phyloP scores from a whole-genome alignment of 148 eudicot species.

The Selenicereus undatus region DNA sequence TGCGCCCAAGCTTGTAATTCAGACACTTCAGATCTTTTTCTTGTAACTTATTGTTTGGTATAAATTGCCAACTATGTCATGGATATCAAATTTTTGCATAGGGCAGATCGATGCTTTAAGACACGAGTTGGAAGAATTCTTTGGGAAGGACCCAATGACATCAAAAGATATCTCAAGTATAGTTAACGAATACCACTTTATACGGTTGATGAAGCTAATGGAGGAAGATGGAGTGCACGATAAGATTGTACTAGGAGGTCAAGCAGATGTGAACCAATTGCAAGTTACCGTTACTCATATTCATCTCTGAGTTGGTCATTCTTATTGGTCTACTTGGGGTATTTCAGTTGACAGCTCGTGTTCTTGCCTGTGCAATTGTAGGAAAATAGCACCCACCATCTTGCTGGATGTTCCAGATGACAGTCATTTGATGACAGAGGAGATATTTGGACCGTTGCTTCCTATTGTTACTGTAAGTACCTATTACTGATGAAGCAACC shows the following conservation, averaged over 20 bases:
- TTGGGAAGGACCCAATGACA: constrained; percentile 46
- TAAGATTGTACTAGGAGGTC: constrained; percentile 58
- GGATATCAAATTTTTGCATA: constrained; percentile 8
- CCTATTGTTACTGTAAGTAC: constrained; percentile 65
- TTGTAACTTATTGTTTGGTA: background rate
- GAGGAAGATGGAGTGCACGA: constrained; percentile 46
- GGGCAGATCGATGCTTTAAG: constrained; percentile 48
- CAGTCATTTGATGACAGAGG: constrained; percentile 55
- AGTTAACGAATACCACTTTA: constrained; percentile 47
- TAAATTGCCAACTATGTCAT: background rate
- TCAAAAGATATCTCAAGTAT: constrained; percentile 54
- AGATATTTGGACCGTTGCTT: constrained; percentile 75
- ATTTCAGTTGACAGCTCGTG: background rate
- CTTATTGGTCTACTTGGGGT: background rate
- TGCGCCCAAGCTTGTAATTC: constrained; percentile 54
- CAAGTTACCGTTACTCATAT: constrained; percentile 26
- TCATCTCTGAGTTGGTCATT: background rate
- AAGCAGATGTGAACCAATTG: constrained; percentile 42
- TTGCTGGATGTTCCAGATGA: constrained; percentile 56
- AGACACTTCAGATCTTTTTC: background rate
- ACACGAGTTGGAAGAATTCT: constrained; percentile 37
- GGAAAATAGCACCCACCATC: constrained; percentile 68
- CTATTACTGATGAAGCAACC: background rate
- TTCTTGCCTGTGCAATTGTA: constrained; percentile 17
- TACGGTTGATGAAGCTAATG: constrained; percentile 42